These are phyloP conservation scores for Lyophyllum semitale DNA, from an alignment of 768 basidiomycete species.

Conservation along the genomic window DNA sequence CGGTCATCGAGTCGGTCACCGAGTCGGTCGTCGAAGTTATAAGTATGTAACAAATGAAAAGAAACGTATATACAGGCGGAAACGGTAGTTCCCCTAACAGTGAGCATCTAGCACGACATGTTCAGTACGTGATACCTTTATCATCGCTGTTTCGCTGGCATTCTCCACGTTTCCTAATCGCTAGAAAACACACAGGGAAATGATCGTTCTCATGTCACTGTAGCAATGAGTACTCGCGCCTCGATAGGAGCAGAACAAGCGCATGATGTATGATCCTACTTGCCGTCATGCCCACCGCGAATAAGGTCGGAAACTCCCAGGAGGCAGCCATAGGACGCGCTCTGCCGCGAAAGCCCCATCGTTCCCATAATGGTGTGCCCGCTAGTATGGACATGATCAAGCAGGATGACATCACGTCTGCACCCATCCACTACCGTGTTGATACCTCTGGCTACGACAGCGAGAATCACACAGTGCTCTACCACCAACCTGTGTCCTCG, in stretches of 20 bases:
- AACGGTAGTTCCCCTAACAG: no score
- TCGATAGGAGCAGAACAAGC: slow-evolving; percentile 88
- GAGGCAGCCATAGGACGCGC: slow-evolving; percentile 4
- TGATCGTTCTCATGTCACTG: slow-evolving; percentile 98
- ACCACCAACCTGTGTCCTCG: slow-evolving; percentile 33
- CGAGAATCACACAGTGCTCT: slow-evolving; percentile 32
- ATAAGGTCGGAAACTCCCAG: slow-evolving; percentile 35
- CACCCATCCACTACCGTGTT: slow-evolving; percentile 51
- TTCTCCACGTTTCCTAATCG: neutral
- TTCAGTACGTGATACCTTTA: slow-evolving; percentile 62
- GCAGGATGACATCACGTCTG: slow-evolving; percentile 36
- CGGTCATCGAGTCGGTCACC: no score
- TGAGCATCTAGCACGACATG: slow-evolving; percentile 95
- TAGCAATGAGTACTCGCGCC: slow-evolving; percentile 90
- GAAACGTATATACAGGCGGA: no score
- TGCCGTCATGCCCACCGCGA: slow-evolving; percentile 73
- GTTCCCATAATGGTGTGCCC: slow-evolving; percentile 13
- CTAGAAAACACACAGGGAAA: slow-evolving; percentile 97
- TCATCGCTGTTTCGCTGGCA: slow-evolving; percentile 2
- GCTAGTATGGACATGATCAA: slow-evolving; percentile 33
- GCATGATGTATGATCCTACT: slow-evolving; percentile 90
- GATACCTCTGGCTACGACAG: slow-evolving; percentile 73
- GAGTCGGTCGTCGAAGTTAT: no score
- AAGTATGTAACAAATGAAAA: no score
- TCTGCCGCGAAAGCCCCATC: slow-evolving; percentile 4